Base-by-base conservation (phyloP, 192 early-diverging fungal genomes). In the Coemansia sp. region DNA sequence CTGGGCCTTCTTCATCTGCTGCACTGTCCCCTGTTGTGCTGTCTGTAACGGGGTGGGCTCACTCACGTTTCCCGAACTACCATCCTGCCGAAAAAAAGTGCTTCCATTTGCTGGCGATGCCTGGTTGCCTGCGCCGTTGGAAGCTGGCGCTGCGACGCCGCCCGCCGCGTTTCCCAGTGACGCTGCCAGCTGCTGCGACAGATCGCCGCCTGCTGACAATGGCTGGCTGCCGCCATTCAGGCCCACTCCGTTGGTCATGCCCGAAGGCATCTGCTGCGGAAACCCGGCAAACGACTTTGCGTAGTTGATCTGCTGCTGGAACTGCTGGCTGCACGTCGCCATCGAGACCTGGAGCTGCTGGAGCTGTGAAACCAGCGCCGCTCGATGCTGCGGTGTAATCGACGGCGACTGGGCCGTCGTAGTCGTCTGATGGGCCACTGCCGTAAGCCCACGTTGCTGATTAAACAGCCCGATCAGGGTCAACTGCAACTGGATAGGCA, bases 21-120 rank as follows among this genome's bases (percentile, higher is more conserved):
- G 61, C 45, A 18, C 37, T 17, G 61, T 64, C 28, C 34, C 53
- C 33, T 14, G 51, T 51, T 57, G 76, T 69, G 71, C 76, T 72
- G 69, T 1, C 57, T 55, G 62, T 39, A 37, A 32, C 56, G 67
- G 57, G 54, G 70, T 75, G 70, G 73, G 67, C 73, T 74, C 69
- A 72, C 66, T 75, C 70, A 67, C 69, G 74, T 68, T 75, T 75
- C 73, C 66, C 66, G 62, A 67, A 58, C 71, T 70, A 56, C 67
- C 70, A 67, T 75, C 69, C 61, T 67, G 64, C 61, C 37, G 75
- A 72, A 72, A 69, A 72, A 70, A 73, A 72, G 22, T 20, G 60
- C 48, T 15, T 45, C 45, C 57, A 51, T 45, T 43, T 33, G 68
- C 52, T 28, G 67, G 3, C 22, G 43, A 12, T 66, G 52, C 34